Evolutionary conservation across 2,329 filamentous ascomycete species (phyloP).

Genomic region (Chaetomiaceae sp.): DNA sequence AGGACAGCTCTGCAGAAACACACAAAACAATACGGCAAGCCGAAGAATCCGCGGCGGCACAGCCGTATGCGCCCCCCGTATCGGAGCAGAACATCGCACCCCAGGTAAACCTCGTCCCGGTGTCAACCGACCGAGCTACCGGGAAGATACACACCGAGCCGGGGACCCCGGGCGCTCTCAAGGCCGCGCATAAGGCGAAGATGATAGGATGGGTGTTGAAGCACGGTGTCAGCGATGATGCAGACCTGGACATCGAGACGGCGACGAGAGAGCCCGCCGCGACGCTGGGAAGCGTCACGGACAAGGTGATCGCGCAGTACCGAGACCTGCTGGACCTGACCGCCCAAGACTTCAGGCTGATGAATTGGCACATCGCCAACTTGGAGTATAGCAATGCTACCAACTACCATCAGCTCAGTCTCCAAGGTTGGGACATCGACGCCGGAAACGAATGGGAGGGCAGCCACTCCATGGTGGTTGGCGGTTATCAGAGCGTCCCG

Average conservation of each 20-base stretch:
- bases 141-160: slow-evolving; percentile 68
- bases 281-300: slow-evolving; percentile 84
- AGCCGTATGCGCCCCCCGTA: slow-evolving; percentile 51
- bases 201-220: slow-evolving; percentile 79
- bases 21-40: slow-evolving; percentile 66
- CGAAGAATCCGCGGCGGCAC: slow-evolving; percentile 63
- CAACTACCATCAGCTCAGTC: slow-evolving; percentile 78
- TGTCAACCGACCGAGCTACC: slow-evolving; percentile 64
- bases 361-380: slow-evolving; percentile 99
- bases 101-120: slow-evolving; percentile 54
- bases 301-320: slow-evolving; percentile 87
- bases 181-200: slow-evolving; percentile 71
- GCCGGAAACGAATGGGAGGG: slow-evolving; percentile 97
- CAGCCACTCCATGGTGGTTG: slow-evolving; percentile 85
- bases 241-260: slow-evolving; percentile 66
- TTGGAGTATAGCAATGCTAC: slow-evolving; percentile 95
- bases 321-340: slow-evolving; percentile 75
- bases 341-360: slow-evolving; percentile 78
- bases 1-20: slow-evolving; percentile 68
- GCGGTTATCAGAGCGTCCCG: slow-evolving; percentile 92
- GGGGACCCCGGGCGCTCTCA: slow-evolving; percentile 62
- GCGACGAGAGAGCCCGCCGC: slow-evolving; percentile 61
- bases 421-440: slow-evolving; percentile 93
- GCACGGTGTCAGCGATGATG: slow-evolving; percentile 54
- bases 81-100: slow-evolving; percentile 50